Base-by-base conservation (phyloP, 768 basidiomycete genomes). In the Russula earlei region DNA sequence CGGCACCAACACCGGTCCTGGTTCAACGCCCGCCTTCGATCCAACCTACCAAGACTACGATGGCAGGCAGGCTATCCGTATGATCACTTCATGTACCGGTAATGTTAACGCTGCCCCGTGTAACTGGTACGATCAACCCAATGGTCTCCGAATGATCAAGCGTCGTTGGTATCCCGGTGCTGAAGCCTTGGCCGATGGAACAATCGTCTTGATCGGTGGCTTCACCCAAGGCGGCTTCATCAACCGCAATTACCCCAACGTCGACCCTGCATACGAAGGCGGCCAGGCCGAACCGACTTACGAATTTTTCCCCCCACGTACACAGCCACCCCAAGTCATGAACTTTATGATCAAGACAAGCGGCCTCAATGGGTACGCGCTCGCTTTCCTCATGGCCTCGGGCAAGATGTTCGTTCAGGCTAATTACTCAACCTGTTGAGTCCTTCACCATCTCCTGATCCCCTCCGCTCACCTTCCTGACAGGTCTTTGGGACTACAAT, bases 351-450 rank as follows among this genome's bases (percentile, higher is more conserved):
- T 9, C 0, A 31, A 40, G 17, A 54, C 53, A 0, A 54, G 53
- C 15, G 53, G 53, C 1, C 53, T 54, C 10, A 54, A 54, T 25
- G 4, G 45, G 6, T 54, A 22, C 8, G 15, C 53, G 15, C 17
- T 54, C 10, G 24, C 45, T 4, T 54, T n/a, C 9, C 45, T 54
- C 37, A 54, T 54, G 53, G 37, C 53, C 0, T 54, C 53, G 2
- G 53, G 53, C 3, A 54, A 47, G 29, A 40, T 54, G 37, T 54
- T 54, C 0, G 45, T 54, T 24, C 53, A 54, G 37, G 53, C 53
- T 11, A 47, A 54, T 40, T 54, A 11, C 12, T 54, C 53, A 3
- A 47, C 45, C 20, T 40, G 53, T 54, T 54, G 7, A 36, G 53
- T 47, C 20, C 11, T 3, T 2, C 34, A 0, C 25, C 15, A 10